These are phyloP conservation scores for Pseudocercospora fijiensis DNA, from an alignment of 2,329 filamentous ascomycete species.

Conservation along the genomic window DNA sequence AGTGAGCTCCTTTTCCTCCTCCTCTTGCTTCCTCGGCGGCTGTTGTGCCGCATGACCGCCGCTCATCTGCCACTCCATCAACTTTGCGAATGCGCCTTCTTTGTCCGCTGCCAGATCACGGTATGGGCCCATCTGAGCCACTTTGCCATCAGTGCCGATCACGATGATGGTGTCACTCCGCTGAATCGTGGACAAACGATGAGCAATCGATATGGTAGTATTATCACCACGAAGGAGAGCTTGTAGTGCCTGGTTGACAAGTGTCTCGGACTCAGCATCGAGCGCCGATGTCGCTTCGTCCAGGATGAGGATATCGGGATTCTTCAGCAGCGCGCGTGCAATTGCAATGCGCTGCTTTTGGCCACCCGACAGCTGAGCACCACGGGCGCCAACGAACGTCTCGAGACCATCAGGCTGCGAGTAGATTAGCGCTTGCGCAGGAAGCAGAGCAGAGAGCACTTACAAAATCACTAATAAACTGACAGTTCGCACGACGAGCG, in stretches of 20 bases:
- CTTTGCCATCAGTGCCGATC: constrained; percentile 77
- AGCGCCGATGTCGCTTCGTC: constrained; percentile 94
- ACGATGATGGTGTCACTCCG: constrained; percentile 93
- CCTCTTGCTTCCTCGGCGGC: constrained; percentile 20
- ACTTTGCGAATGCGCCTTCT: constrained; percentile 81
- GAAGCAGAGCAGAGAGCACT: constrained; percentile 37
- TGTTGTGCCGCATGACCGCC: constrained; percentile 55
- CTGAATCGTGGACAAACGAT: constrained; percentile 94
- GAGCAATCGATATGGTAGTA: constrained; percentile 96
- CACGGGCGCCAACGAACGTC: constrained; percentile 86
- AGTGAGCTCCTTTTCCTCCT: constrained; percentile 26
- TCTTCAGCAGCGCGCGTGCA: constrained; percentile 87
- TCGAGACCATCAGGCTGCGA: constrained; percentile 81
- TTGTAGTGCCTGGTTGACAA: constrained; percentile 87
- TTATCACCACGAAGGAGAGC: constrained; percentile 80
- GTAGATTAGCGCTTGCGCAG: constrained; percentile 23
- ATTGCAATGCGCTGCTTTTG: constrained; percentile 99
- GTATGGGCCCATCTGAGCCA: constrained; percentile 89
- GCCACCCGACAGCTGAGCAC: constrained; percentile 89
- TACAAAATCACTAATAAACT: constrained; percentile 90
- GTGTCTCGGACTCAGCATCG: constrained; percentile 93
- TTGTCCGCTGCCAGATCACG: constrained; percentile 68
- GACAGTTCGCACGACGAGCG: constrained; percentile 88
- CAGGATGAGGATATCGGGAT: constrained; percentile 93
- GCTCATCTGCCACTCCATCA: constrained; percentile 99